These are phyloP conservation scores for Brassica napus DNA, from an alignment of 345 rosid species.

Conservation along the genomic window DNA sequence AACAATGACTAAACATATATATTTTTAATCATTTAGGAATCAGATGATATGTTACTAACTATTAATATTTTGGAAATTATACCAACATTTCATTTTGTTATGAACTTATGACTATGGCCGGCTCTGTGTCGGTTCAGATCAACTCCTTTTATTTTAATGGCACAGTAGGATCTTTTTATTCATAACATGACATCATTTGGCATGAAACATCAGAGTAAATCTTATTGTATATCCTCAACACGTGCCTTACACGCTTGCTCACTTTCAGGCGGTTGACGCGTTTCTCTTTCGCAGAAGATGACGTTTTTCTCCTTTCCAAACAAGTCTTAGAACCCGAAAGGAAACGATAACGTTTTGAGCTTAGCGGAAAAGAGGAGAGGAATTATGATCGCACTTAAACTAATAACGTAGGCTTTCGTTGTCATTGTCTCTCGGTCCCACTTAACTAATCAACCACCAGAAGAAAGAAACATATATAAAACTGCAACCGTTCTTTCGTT, in stretches of 20 bases:
- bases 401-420: background rate
- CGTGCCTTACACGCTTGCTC: conserved; percentile 35
- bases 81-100: too few relatives aligned
- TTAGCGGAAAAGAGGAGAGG: background rate
- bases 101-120: too few relatives aligned
- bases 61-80: too few relatives aligned
- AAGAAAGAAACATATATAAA: background rate
- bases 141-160: background rate
- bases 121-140: background rate
- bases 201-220: background rate
- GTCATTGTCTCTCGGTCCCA: background rate
- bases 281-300: conserved; percentile 1
- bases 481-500: background rate
- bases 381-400: background rate
- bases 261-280: conserved; percentile 42
- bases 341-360: conserved; percentile 7
- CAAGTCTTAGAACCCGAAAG: background rate
- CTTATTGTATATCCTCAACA: conserved; percentile 13
- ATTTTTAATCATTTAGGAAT: too few relatives aligned
- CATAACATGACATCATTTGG: background rate
- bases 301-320: background rate
- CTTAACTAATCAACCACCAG: background rate
- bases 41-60: too few relatives aligned
- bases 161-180: conserved; percentile 7
- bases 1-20: background rate